Base-by-base conservation (phyloP, 139 green algal genomes). In the Chlamydomonas sp. region DNA sequence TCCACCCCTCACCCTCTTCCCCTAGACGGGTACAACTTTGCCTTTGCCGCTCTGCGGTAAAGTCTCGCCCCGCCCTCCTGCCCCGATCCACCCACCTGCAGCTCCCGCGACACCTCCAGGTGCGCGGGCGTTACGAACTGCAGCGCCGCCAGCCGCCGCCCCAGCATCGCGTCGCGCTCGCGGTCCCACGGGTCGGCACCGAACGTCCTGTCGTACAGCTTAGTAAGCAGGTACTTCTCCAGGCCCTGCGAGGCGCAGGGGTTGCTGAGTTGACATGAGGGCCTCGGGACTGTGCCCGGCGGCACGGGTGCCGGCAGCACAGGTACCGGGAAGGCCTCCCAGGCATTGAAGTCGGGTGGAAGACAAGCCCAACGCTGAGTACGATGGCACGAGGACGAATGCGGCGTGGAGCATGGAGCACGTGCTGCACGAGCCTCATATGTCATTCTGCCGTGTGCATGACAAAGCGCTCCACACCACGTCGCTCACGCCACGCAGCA, bases 201-300 rank as follows among this genome's bases (percentile, higher is more conserved):
- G 90, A 99, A 99, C 2, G 92, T 96, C 20, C 94, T 92, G 58
- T 95, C 89, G 88, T 97, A 96, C 78, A 99, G 91, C 92, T 99
- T 99, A 57, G 96, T 99, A 93, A 99, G 96, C 58, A 99, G 86
- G 84, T 99, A 99, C 91, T 99, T 99, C 86, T 99, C 98, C 81
- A 99, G 87, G 16, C 96, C 97, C 96, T 99, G 91, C 58, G 60
- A 1, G 71, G 18, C 4, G 73, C 31, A 18, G 6, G 18, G 5
- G 71, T 14, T 6, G 62, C 4, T 5, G 62, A 72, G 18, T 63
- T 64, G 12, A 12, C 31, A 49, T 16, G 10, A 84, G 67, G 3
- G 73, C 9, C 3, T 31, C 5, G 31, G 31, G 73, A 8, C 31
- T 31, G 73, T 61, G 31, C 5, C 5, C 15, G 0, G 16, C 2